Evolutionary conservation across 164 flowering plant species (phyloP).

Genomic region (Chimonanthus salicifolius): DNA sequence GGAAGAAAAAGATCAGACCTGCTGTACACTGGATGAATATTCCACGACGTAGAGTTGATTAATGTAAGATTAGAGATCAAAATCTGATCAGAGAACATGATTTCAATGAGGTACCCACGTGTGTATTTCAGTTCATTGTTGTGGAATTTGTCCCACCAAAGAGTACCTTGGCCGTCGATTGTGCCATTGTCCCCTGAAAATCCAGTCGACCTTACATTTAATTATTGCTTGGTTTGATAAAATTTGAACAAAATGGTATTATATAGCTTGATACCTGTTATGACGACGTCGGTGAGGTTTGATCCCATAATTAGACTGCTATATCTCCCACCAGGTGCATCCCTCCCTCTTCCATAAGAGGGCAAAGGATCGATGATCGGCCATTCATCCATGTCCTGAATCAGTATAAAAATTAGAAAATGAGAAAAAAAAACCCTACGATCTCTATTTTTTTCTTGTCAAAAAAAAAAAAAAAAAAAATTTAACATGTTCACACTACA

Average conservation of each 20-base stretch:
- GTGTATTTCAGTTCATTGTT: conserved; percentile 49
- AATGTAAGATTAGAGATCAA: conserved; percentile 71
- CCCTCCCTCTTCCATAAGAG: conserved; percentile 84
- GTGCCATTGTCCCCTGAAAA: conserved; percentile 70
- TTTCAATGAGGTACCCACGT: conserved; percentile 66
- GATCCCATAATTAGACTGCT: conserved; percentile 63
- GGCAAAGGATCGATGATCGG: conserved; percentile 58
- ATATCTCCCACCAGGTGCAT: conserved; percentile 54
- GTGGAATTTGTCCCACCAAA: conserved; percentile 72
- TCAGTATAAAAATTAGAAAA: background rate
- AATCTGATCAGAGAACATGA: conserved; percentile 49
- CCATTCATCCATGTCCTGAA: conserved; percentile 51
- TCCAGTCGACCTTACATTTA: no score
- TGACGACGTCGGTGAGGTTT: conserved; percentile 74
- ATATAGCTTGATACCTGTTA: conserved; percentile 42
- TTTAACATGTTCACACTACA: no score
- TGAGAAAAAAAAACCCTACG: no score
- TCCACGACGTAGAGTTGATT: conserved; percentile 74
- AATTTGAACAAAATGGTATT: background rate
- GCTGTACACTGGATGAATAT: conserved; percentile 83
- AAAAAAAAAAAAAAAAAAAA: no score
- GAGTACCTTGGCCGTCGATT: conserved; percentile 78
- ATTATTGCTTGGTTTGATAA: no score
- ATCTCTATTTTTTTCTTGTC: no score
- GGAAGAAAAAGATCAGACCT: conserved; percentile 29